Conservation (phyloP, 2,329 filamentous ascomycete species). For the Septoria petroselini region DNA sequence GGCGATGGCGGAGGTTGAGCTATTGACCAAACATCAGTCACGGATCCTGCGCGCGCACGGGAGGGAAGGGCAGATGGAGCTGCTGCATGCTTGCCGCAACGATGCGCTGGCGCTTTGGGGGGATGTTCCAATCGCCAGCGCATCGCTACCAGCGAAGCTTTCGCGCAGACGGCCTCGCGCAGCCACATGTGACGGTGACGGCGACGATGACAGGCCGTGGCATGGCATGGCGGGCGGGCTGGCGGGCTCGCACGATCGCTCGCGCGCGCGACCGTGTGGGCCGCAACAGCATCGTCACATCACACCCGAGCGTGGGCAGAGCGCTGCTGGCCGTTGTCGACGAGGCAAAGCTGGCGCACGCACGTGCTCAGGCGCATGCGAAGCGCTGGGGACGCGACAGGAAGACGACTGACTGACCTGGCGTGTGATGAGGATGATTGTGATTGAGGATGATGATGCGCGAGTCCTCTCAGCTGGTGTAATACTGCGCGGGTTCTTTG, state of each 20-base stretch:
- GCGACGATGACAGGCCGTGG: not conserved
- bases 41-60: constrained; percentile 25
- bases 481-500: not conserved
- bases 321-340: not conserved
- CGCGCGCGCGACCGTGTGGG: no score
- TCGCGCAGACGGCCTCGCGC: constrained; percentile 14
- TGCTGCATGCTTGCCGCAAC: constrained; percentile 29
- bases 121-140: constrained; percentile 31
- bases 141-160: constrained; percentile 29
- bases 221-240: constrained; percentile 2
- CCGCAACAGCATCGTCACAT: no score
- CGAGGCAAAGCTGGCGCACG: not conserved
- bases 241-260: constrained; percentile 1
- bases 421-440: no score
- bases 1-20: constrained; percentile 25
- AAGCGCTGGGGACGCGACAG: no score
- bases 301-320: not conserved
- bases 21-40: constrained; percentile 32
- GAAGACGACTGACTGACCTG: no score
- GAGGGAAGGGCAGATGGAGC: constrained; percentile 22
- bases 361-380: no score
- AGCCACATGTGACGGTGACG: constrained; percentile 26
- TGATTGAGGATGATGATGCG: no score
- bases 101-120: no score
- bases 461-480: not conserved